Percentiles rank a stretch among this genome's conserved stretches.
Evolutionary conservation across 2,329 filamentous ascomycete species (phyloP).

Genomic region (Pseudonectria buxi): DNA sequence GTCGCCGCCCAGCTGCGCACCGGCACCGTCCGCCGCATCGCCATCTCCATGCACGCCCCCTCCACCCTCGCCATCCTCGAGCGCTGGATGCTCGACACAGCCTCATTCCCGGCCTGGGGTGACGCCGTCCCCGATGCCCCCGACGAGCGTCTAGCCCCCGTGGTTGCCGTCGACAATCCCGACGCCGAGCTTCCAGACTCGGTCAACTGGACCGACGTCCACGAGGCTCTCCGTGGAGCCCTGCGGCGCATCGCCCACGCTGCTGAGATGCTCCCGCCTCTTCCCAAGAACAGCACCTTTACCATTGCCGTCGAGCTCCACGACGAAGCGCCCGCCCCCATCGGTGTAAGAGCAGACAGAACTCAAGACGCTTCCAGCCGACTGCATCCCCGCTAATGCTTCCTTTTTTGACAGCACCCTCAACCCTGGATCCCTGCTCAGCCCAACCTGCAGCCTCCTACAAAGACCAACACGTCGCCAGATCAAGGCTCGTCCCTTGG

Average conservation of each 20-base stretch:
- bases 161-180: slow-evolving; percentile 22
- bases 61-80: slow-evolving; percentile 42
- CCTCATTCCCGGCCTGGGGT: slow-evolving; percentile 38
- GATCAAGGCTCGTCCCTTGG: slow-evolving; percentile 24
- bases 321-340: slow-evolving; percentile 51
- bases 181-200: slow-evolving; percentile 18
- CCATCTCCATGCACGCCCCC: slow-evolving; percentile 40
- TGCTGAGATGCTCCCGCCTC: slow-evolving; percentile 46
- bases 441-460: slow-evolving; percentile 35
- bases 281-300: slow-evolving; percentile 64
- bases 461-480: slow-evolving; percentile 17
- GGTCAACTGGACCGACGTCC: slow-evolving; percentile 53
- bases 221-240: slow-evolving; percentile 65
- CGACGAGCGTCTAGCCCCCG: slow-evolving; percentile 11
- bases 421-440: slow-evolving; percentile 56
- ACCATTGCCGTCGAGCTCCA: slow-evolving; percentile 69
- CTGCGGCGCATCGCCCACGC: slow-evolving; percentile 56
- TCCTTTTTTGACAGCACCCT: slow-evolving; percentile 38
- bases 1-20: slow-evolving; percentile 63
- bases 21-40: slow-evolving; percentile 40
- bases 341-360: slow-evolving; percentile 41
- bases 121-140: slow-evolving; percentile 1
- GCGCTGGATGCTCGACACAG: slow-evolving; percentile 55
- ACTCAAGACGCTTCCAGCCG: background rate
- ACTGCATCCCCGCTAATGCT: background rate